phyloP scores from a whole-genome alignment of 768 basidiomycete genomes.

The Tylopilus rubrobrunneus region DNA sequence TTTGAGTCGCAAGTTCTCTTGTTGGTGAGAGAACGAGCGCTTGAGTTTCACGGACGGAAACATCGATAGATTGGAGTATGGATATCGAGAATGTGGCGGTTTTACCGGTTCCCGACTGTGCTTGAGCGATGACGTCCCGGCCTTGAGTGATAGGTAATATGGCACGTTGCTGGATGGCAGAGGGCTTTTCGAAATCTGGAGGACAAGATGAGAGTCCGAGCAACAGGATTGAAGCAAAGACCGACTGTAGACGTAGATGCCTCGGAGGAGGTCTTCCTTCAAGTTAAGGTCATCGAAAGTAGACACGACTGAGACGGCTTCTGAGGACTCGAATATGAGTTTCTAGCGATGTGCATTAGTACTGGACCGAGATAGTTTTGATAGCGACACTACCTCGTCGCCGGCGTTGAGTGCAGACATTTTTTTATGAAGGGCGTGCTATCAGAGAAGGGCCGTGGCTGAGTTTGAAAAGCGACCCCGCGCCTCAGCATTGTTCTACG shows the following conservation, averaged over 20 bases:
- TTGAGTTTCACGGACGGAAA: constrained; percentile 90
- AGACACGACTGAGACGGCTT: constrained; percentile 83
- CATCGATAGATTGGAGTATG: constrained; percentile 96
- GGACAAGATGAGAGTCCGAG: constrained; percentile 2
- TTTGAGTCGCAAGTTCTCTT: constrained; percentile 98
- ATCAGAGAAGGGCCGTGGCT: constrained; percentile 26
- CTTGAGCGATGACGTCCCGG: constrained; percentile 98
- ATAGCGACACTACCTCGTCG: constrained; percentile 63
- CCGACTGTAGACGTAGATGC: constrained; percentile 96
- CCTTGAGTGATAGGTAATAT: constrained; percentile 95
- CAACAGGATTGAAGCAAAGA: constrained; percentile 8
- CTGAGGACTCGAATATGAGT: constrained; percentile 94
- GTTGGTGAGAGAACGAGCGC: constrained; percentile 96
- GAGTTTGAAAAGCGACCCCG: constrained; percentile 49
- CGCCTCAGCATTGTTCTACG: not conserved
- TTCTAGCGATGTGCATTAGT: constrained; percentile 44
- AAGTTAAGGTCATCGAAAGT: constrained; percentile 88
- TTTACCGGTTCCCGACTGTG: constrained; percentile 99
- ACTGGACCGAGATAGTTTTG: not conserved
- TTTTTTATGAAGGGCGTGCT: constrained; percentile 36
- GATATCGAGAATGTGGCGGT: constrained; percentile 98
- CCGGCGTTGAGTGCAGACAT: constrained; percentile 83
- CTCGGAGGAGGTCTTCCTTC: constrained; percentile 93
- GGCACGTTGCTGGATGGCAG: constrained; percentile 97
- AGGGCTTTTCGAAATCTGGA: constrained; percentile 93